Evolutionary conservation across 768 basidiomycete species (phyloP), one percentile per base, ranked within the genome.

Genomic region (Rhodotorula paludigena): DNA sequence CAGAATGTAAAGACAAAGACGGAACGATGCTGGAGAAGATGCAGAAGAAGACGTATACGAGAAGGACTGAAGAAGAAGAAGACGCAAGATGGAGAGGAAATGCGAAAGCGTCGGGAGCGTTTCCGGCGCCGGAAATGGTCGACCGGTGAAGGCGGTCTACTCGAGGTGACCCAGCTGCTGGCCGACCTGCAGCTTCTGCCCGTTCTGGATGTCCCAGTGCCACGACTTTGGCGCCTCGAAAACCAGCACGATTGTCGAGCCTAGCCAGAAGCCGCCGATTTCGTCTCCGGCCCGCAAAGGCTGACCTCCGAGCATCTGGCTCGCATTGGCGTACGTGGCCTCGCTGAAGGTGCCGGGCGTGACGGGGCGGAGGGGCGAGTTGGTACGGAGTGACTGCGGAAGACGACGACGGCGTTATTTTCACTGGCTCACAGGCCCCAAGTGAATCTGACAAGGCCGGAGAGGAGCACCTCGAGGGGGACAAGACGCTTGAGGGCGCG

Each of bases 231-330:
- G 94, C 0, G 93, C 96, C 80, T 99, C 96, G 75, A 97, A 96
- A 2, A 98, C 90, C 54, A 98, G 83, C 28, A 99, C 94, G 75
- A 98, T 90, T 10, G 94, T 98, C 78, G 89, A 91, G 9, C 73
- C 70, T 7, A 98, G 82, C 74, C 87, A 88, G 80, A 99, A 99
- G 2, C 93, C 96, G 39, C 96, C 96, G 89, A 97, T 91, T 81
- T 99, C 93, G 78, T 96, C 89, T 1, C 90, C 93, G 2, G 89
- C 83, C 0, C 81, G 82, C 52, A 97, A 82, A 3, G 94, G 93
- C 75, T 96, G 92, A 0, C 96, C 96, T 25, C 85, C 83, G 42
- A 98, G 82, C 35, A 98, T 79, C 0, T 86, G 80, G 2, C 89
- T 92, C 0, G 93, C 94, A 11, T 83, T 84, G 5, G 86, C 84